A percentile compares a stretch with the other conserved stretches of the same genome.
Conservation (phyloP, 768 basidiomycete genomes). For the Gloeopeniophorella convolvens region DNA sequence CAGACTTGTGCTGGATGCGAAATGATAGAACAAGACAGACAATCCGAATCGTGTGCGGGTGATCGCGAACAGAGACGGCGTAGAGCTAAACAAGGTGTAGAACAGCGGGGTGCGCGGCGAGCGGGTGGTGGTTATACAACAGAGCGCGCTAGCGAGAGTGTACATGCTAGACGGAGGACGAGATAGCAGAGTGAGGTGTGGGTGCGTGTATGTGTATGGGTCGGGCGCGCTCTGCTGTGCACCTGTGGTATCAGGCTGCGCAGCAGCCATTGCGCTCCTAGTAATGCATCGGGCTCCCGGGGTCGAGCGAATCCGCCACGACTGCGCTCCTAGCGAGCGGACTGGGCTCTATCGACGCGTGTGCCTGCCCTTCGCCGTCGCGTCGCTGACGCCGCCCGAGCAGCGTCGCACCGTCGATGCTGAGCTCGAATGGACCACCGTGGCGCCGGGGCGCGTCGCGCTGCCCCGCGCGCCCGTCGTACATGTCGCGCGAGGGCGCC, state of each 20-base stretch:
- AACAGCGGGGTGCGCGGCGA: no score
- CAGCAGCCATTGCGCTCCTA: constrained; percentile 8
- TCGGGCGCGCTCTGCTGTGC: no score
- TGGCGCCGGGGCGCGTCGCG: constrained; percentile 46
- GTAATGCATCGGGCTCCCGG: constrained; percentile 23
- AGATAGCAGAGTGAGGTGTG: no score
- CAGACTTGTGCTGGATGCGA: no score
- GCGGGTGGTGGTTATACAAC: no score
- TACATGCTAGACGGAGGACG: no score
- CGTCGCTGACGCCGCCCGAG: constrained; percentile 63
- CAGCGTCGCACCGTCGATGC: constrained; percentile 80
- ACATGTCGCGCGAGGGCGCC: constrained; percentile 23
- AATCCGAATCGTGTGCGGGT: no score
- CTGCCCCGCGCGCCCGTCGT: constrained; percentile 65
- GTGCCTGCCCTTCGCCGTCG: constrained; percentile 20
- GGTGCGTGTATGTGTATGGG: no score
- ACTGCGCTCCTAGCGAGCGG: constrained; percentile 31
- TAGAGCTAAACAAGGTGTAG: no score
- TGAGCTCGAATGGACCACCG: constrained; percentile 64
- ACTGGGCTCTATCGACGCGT: constrained; percentile 28
- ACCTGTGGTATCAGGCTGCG: constrained; percentile 2
- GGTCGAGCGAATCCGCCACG: constrained; percentile 10
- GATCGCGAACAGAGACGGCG: no score
- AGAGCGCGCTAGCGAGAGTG: no score
- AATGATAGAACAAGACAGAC: no score